Evolutionary conservation across 139 green algal species (phyloP), one percentile per base, ranked within the genome.

Genomic region (Trebouxia sp.): DNA sequence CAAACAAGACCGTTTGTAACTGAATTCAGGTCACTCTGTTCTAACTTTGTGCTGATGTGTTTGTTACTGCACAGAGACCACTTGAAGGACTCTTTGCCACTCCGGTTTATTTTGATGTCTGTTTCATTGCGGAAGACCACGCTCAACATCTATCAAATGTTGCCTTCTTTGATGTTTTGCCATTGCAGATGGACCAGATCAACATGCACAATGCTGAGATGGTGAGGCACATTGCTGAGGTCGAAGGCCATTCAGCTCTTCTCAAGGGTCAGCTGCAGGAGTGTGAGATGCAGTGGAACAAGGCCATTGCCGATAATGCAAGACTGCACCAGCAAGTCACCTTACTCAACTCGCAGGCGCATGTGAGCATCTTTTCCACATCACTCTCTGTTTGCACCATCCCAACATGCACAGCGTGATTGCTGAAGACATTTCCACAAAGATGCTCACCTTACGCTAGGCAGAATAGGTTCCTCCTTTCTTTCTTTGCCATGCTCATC

Each of bases 251-350:
- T 35, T 45, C 62, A 30, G 11, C 24, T 14, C 20, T 72, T 32
- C 62, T 72, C 62, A 72, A 72, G 35, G 62, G 62, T 26, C 62
- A 72, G 62, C 14, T 72, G 37, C 32, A 72, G 15, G 28, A 72
- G 35, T 41, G 32, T 72, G 62, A 72, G 20, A 12, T 30, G 32
- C 62, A 45, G n/a, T 72, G 62, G 62, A 72, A 72, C 12, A 22
- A 24, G 32, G 32, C 62, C 24, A 26, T n/a, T 12, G 62, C 32
- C 14, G 62, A 72, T n/a, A 72, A 72, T 4, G 62, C 20, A 42
- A 32, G 62, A 11, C 35, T 72, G 32, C 62, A 72, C 62, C 62
- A 72, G 35, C 12, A 72, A 30, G 32, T 72, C 0, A 24, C 62
- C 20, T 17, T n/a, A 11, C 62, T 72, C 15, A 11, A 1, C 28